Base-by-base conservation (phyloP, 2,329 filamentous ascomycete species). In the Blumeria graminis region DNA sequence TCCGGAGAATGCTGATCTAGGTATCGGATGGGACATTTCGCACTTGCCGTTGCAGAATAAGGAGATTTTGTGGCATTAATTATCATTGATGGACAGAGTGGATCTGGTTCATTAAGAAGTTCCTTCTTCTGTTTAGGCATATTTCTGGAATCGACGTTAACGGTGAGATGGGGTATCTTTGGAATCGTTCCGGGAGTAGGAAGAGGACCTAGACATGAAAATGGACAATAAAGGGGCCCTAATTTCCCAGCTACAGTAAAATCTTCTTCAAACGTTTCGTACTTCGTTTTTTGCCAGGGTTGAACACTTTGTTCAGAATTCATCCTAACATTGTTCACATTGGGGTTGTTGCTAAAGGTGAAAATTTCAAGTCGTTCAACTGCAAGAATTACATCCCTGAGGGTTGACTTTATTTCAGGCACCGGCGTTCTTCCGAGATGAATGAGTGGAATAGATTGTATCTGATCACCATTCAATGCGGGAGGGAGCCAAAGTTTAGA, bases 1-100 rank as follows among this genome's bases (percentile, higher is more conserved):
- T 94, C 86, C 1, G 90, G 86, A 1, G 87, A 88, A 66, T 94
- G 89, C 67, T 94, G 83, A 68, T 95, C 84, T 65, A 95, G 74
- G 70, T 84, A 95, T 52, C 90, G 84, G 58, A 96, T 96, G 2
- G 90, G 90, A 68, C 90, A 96, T 65, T 87, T 87, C 16, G 74
- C 71, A 9, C 75, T 75, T 45, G 68, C 72, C 58, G 75, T 72
- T 33, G 70, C 71, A 8, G 73, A 72, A 36, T 73, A 66, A 62
- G 58, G 64, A 62, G 57, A 71, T 61, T 56, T 65, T 66, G 62
- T 69, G 66, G 71, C 76, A 67, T 80, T 80, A 60, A 75, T 78
- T 64, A 71, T 72, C 76, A 81, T 78, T 67, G 77, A 76, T 39
- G 76, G 76, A 65, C 79, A 82, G 55, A 82, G 80, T 46, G 78